phyloP scores from a whole-genome alignment of 2,329 filamentous ascomycete species.

The Pseudocercospora pini-densiflorae region DNA sequence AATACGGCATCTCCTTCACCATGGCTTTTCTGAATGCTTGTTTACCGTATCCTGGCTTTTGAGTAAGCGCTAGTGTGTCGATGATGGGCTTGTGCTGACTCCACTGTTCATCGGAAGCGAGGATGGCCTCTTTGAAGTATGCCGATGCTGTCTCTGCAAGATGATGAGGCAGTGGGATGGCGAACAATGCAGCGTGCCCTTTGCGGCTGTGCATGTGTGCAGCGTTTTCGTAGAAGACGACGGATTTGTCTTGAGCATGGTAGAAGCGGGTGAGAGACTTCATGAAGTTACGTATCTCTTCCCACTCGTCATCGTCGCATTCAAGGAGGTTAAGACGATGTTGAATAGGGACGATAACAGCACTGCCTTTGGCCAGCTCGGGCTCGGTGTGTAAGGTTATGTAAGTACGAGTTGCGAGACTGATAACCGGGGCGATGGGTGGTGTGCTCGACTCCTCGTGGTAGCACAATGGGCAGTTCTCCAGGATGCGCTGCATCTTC shows the following conservation, averaged over 20 bases:
- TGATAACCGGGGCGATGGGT: constrained; percentile 82
- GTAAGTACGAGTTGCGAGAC: constrained; percentile 82
- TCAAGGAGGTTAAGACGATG: constrained; percentile 91
- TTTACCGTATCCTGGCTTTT: constrained; percentile 71
- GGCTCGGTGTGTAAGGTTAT: constrained; percentile 89
- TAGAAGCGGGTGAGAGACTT: constrained; percentile 94
- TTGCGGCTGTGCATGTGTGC: constrained; percentile 73
- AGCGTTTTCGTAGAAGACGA: constrained; percentile 98
- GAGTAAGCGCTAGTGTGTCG: constrained; percentile 70
- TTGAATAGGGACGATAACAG: constrained; percentile 85
- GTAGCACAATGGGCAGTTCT: constrained; percentile 87
- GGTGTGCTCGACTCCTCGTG: constrained; percentile 77
- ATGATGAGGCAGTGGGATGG: constrained; percentile 84
- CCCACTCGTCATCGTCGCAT: constrained; percentile 99
- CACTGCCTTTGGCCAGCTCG: constrained; percentile 80
- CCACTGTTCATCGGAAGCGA: constrained; percentile 90
- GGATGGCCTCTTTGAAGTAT: constrained; percentile 93
- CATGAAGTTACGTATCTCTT: constrained; percentile 99
- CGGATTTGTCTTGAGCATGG: constrained; percentile 83
- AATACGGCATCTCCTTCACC: constrained; percentile 97
- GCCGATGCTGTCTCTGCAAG: constrained; percentile 91
- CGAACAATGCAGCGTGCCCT: constrained; percentile 83
- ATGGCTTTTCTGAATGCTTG: constrained; percentile 80
- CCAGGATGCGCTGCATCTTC: constrained; percentile 83
- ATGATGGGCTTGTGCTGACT: constrained; percentile 93